These are phyloP conservation scores for Sindora glabra DNA, from an alignment of 306 rosid genomes.

Conservation along the genomic window DNA sequence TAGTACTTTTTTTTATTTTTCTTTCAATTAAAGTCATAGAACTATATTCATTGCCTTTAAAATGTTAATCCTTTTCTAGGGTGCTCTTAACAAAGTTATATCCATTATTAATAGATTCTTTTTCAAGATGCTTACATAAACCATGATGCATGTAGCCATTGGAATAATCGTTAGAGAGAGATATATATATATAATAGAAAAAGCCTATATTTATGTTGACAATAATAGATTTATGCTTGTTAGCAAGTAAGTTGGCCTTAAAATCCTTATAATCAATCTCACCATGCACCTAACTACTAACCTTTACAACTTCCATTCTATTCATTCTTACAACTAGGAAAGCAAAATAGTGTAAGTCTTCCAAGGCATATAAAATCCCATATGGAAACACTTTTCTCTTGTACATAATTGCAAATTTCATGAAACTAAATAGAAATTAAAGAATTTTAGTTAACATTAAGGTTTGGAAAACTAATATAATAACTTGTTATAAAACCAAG, in stretches of 20 bases:
- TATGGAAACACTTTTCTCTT: constrained; percentile 62
- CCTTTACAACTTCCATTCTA: constrained; percentile 59
- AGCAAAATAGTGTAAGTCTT: constrained; percentile 64
- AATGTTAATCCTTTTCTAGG: constrained; percentile 22
- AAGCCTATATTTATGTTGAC: constrained; percentile 61
- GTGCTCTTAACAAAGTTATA: constrained; percentile 5
- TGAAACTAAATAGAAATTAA: no score
- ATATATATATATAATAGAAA: neutral
- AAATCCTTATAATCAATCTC: constrained; percentile 60
- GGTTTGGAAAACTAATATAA: no score
- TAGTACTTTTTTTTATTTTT: constrained; percentile 19
- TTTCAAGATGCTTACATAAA: constrained; percentile 9
- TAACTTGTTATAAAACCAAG: no score
- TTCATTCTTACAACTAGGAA: constrained; percentile 69
- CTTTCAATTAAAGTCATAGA: constrained; percentile 16
- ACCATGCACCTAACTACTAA: constrained; percentile 44
- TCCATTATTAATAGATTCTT: constrained; percentile 9
- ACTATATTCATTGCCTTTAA: constrained; percentile 7
- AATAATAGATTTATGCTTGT: constrained; percentile 64
- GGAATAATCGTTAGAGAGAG: no score
- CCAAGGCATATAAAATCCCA: constrained; percentile 60
- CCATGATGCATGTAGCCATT: constrained; percentile 11
- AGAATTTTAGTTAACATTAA: no score
- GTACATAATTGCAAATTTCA: no score
- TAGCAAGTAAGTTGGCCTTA: constrained; percentile 26